These are phyloP conservation scores for Osmozyma mogii DNA, from an alignment of 805 yeast species.

Conservation along the genomic window DNA sequence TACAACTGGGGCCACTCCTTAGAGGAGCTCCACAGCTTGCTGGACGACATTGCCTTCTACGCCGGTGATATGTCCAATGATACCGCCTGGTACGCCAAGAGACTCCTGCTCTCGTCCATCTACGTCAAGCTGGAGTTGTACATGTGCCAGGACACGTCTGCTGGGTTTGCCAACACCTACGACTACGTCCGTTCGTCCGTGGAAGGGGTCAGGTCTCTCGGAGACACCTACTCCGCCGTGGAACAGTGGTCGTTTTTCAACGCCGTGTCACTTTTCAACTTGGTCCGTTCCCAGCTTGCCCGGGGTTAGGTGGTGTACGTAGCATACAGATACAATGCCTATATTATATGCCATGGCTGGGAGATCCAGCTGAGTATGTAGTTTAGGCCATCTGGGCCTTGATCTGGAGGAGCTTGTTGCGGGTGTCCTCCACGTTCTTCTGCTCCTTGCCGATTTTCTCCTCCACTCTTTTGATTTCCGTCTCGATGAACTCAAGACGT, in stretches of 20 bases:
- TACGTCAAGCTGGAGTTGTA: conserved; percentile 72
- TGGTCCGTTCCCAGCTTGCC: conserved; percentile 61
- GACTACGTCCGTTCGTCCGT: conserved; percentile 58
- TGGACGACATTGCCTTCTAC: conserved; percentile 76
- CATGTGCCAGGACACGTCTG: conserved; percentile 69
- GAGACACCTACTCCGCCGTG: conserved; percentile 52
- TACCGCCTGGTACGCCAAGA: conserved; percentile 88
- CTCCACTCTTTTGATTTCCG: conserved; percentile 73
- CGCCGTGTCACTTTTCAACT: conserved; percentile 53
- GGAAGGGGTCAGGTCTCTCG: conserved; percentile 43
- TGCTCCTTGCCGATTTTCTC: conserved; percentile 43
- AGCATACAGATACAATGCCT: neutral
- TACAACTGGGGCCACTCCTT: conserved; percentile 48
- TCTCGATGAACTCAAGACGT: conserved; percentile 78
- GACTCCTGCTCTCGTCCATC: conserved; percentile 60
- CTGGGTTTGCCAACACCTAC: conserved; percentile 47
- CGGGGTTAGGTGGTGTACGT: conserved; percentile 39
- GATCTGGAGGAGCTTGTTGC: conserved; percentile 45
- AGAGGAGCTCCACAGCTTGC: conserved; percentile 61
- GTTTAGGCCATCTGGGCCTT: conserved; percentile 23
- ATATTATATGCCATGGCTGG: neutral
- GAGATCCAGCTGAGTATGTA: neutral
- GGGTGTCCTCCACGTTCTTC: conserved; percentile 47
- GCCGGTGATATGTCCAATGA: conserved; percentile 77
- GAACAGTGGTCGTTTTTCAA: conserved; percentile 75